Evolutionary conservation across 805 yeast species (phyloP).

Genomic region (Candida dajiaensis): DNA sequence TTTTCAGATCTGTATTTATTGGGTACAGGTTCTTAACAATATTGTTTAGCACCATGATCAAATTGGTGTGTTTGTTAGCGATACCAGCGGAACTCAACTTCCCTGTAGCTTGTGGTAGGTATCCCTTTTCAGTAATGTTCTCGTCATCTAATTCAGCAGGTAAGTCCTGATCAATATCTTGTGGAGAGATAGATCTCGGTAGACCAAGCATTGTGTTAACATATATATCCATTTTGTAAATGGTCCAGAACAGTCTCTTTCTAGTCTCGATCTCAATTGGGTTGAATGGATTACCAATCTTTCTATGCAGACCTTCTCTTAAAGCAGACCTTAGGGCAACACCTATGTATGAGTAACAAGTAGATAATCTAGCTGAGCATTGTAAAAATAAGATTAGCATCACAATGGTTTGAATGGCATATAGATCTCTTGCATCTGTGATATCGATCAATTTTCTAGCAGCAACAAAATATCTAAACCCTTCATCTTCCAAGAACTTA

Average conservation of each 20-base stretch:
- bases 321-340: conserved; percentile 79
- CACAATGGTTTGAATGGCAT: conserved; percentile 78
- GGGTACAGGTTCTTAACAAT: conserved; percentile 70
- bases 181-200: conserved; percentile 70
- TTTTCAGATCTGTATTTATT: conserved; percentile 34
- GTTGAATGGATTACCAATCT: conserved; percentile 49
- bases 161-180: conserved; percentile 81
- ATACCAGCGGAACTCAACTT: conserved; percentile 67
- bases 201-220: conserved; percentile 82
- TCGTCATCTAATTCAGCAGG: conserved; percentile 87
- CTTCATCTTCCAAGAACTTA: conserved; percentile 57
- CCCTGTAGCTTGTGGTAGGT: conserved; percentile 41
- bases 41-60: conserved; percentile 63
- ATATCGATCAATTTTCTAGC: conserved; percentile 77
- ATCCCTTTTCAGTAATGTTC: conserved; percentile 64
- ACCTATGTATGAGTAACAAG: conserved; percentile 87
- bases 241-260: conserved; percentile 83
- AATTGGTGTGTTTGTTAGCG: conserved; percentile 78
- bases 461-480: conserved; percentile 72
- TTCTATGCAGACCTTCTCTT: conserved; percentile 78
- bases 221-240: conserved; percentile 86
- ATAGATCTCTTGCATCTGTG: conserved; percentile 73
- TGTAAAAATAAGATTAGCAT: conserved; percentile 83
- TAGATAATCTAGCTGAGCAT: conserved; percentile 80
- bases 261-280: conserved; percentile 80